Evolutionary conservation across 768 basidiomycete genomes (phyloP).

Genomic region (Candolleomyces eurysporus): DNA sequence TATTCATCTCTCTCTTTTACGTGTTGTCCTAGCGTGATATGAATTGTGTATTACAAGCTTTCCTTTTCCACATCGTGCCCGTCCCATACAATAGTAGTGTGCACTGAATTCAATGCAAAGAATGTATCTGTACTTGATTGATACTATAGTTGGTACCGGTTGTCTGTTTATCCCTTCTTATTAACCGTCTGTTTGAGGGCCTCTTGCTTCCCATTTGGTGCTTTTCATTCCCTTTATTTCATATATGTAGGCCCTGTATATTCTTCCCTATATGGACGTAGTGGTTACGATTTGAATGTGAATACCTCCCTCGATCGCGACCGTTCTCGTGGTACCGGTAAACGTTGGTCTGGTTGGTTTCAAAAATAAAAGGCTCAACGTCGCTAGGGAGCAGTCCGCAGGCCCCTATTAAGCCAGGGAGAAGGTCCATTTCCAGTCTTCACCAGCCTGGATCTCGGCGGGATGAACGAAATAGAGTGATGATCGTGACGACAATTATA

Average conservation of each 20-base stretch:
- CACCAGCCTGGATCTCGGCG: too few relatives aligned
- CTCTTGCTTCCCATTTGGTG: neutral
- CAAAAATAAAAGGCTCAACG: too few relatives aligned
- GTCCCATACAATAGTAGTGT: slow-evolving; percentile 1
- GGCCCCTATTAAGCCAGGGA: too few relatives aligned
- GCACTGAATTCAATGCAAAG: slow-evolving; percentile 2
- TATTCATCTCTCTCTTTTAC: neutral
- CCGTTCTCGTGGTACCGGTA: too few relatives aligned
- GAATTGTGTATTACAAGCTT: slow-evolving; percentile 3
- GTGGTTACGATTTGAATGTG: neutral
- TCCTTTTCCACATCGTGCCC: neutral
- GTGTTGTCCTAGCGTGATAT: slow-evolving; percentile 3
- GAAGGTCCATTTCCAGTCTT: too few relatives aligned
- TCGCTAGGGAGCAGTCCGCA: too few relatives aligned
- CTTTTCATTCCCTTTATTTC: neutral
- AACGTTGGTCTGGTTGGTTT: too few relatives aligned
- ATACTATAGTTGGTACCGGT: slow-evolving; percentile 3
- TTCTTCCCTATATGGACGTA: neutral
- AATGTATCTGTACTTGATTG: slow-evolving; percentile 7
- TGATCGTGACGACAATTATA: too few relatives aligned
- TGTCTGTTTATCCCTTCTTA: neutral
- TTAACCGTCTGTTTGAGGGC: neutral
- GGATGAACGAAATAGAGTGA: too few relatives aligned
- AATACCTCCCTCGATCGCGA: neutral
- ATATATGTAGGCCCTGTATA: neutral